Evolutionary conservation across 1,139 yeast species (phyloP).

Genomic region (Fermentozyma sake): DNA sequence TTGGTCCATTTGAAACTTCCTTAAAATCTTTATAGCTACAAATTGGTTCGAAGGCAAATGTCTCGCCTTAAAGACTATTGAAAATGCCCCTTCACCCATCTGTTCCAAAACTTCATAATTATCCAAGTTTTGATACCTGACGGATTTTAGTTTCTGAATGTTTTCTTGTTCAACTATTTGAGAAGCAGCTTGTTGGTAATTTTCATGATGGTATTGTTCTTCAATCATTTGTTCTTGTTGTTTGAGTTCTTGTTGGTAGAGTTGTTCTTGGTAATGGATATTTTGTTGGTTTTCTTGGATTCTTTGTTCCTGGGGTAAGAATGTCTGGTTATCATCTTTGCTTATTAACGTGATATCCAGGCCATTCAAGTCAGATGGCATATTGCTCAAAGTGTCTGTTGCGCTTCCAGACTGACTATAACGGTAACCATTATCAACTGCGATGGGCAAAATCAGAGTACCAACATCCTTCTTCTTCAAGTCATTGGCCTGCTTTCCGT

Average conservation of each 20-base stretch:
- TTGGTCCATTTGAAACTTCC: conserved; percentile 52
- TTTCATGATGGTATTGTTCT: conserved; percentile 7
- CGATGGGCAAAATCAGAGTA: too few relatives aligned
- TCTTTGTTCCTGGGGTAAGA: conserved; percentile 8
- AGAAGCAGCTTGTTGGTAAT: conserved; percentile 50
- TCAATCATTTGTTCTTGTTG: conserved; percentile 1
- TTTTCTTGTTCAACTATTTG: conserved; percentile 64
- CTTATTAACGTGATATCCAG: conserved; percentile 1
- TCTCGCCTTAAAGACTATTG: conserved; percentile 74
- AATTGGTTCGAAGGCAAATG: conserved; percentile 40
- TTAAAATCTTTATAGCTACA: conserved; percentile 56
- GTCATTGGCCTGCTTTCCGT: conserved; percentile 71
- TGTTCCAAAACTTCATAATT: conserved; percentile 45
- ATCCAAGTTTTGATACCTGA: conserved; percentile 40
- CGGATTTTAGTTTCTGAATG: conserved; percentile 29
- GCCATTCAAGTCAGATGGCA: neutral
- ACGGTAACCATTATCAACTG: neutral
- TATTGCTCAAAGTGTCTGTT: neutral
- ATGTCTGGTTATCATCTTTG: conserved; percentile 4
- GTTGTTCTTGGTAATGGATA: conserved; percentile 5
- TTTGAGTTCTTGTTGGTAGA: conserved; percentile 2
- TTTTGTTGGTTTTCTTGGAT: conserved; percentile 4
- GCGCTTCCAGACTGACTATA: neutral
- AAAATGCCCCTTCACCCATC: conserved; percentile 85
- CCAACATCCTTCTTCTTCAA: conserved; percentile 18